Evolutionary conservation across 2,329 filamentous ascomycete genomes (phyloP), one percentile per base, ranked within the genome.

Genomic region (Sarocladium strictum): DNA sequence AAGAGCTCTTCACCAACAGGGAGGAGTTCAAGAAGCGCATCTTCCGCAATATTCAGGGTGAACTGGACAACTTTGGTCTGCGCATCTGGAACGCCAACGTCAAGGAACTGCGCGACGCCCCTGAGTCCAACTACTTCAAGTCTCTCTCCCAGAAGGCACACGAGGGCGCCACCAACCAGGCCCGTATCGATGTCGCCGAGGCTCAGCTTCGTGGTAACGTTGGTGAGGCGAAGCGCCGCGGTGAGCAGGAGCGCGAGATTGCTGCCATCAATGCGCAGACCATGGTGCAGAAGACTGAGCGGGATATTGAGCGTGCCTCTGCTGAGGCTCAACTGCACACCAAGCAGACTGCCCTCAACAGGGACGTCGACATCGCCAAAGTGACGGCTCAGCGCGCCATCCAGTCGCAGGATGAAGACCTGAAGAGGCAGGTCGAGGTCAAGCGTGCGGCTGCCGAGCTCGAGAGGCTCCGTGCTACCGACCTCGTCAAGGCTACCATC

Each of bases 211-310:
- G 78, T 52, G 87, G 87, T 63, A 86, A 86, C 61, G 85, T 90
- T 14, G 87, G 87, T 56, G 89, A 94, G 69, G 85, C 89, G 23
- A 78, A 90, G 67, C 87, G 89, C 63, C 82, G 85, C 64, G 90
- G 90, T 59, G 80, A 89, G 63, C 87, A 91, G 58, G 90, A 94
- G 67, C 88, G 91, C 54, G 87, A 92, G 64, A 88, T 95, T 40
- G 89, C 89, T 62, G 93, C 91, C 75, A 95, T 95, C 72, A 83
- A 92, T 68, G 89, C 90, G 60, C 85, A 90, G 62, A 95, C 90
- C 1, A 89, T 89, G 1, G 88, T 94, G 1, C 80, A 89, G 57
- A 90, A 93, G 74, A 94, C 90, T 0, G 85, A 93, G 66, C 85
- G 89, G 51, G 90, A 93, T 65, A 85, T 87, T 45, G 89, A 94